A percentile compares a stretch with the other conserved stretches of the same genome.
phyloP scores from a whole-genome alignment of 2,329 filamentous ascomycete species.

The Neonectria faginata region DNA sequence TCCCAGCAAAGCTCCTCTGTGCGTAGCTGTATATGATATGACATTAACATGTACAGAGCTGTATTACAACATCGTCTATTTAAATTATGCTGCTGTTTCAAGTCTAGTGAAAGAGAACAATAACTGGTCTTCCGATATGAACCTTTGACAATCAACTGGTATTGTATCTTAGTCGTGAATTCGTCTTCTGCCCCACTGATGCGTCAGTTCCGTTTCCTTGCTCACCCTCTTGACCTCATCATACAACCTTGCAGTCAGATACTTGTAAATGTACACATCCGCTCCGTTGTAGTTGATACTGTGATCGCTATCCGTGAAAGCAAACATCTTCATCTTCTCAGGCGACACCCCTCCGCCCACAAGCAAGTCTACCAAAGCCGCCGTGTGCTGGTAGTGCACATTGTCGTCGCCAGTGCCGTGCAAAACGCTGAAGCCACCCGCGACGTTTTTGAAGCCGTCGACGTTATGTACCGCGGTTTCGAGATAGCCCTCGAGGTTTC shows the following conservation, averaged over 20 bases:
- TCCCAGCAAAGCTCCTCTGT: too few species aligned
- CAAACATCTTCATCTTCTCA: conserved; percentile 71
- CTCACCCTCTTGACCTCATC: conserved; percentile 69
- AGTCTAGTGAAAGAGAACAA: too few species aligned
- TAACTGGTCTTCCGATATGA: too few species aligned
- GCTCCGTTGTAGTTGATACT: conserved; percentile 69
- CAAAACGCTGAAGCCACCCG: conserved; percentile 70
- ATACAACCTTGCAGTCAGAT: conserved; percentile 70
- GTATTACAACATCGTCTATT: too few species aligned
- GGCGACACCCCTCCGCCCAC: conserved; percentile 70
- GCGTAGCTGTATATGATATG: too few species aligned
- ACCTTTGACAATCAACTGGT: background rate
- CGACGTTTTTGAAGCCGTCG: conserved; percentile 71
- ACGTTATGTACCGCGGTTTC: conserved; percentile 68
- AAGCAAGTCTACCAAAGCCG: conserved; percentile 70
- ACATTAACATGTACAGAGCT: too few species aligned
- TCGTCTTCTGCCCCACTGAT: conserved; percentile 52
- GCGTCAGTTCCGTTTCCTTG: conserved; percentile 44
- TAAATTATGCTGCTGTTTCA: too few species aligned
- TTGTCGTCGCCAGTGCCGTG: conserved; percentile 79
- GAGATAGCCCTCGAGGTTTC: conserved; percentile 71
- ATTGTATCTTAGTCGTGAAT: background rate
- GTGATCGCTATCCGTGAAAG: conserved; percentile 75
- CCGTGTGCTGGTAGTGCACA: conserved; percentile 76
- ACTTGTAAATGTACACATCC: conserved; percentile 69